Base-by-base conservation (phyloP, 306 rosid genomes). In the Dalbergia oliveri region DNA sequence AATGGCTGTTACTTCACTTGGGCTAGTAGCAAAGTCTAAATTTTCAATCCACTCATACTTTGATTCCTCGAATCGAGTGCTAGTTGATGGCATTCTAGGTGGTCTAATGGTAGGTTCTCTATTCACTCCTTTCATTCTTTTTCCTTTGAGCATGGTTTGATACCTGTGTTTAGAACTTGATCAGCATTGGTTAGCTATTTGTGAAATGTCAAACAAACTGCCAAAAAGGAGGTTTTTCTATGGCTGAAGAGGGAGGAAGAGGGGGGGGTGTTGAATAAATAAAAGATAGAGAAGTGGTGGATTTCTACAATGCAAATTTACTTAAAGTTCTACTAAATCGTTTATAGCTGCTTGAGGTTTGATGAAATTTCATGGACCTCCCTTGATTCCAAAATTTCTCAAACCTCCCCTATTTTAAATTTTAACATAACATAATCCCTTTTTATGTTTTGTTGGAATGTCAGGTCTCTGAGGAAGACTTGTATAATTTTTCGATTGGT, bases 71-170 rank as follows among this genome's bases (percentile, higher is more conserved):
- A 90, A 87, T 63, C 87, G 83, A 76, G 81, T 85, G 34, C 44
- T 80, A 59, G 35, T 90, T 11, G 94, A 90, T 83, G 94, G 92
- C 74, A 76, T 90, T 72, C 77, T 90, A 2, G 72, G 90, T 14
- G 89, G 94, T 51, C 90, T 88, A 50, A 78, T 90, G 92, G 92
- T 88, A 86, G 31, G 81, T 33, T 68, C 21, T 44, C 51, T 73
- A 49, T 23, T 74, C 49, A 1, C 18, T 66, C 12, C 31, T 26
- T 26, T 65, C 18, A 44, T 35, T 39, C 63, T 8, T 41, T 37
- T 65, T 59, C 26, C 11, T 34, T 21, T 65, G 31, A 39, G 21
- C 54, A 66, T 66, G 9, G 41, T 23, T 53, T 57, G 51, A 13
- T 49, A 49, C 23, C 9, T 37, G 31, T 71, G 47, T 18, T 71